Conservation (phyloP, 306 rosid species). For the Hylodesmum podocarpum region DNA sequence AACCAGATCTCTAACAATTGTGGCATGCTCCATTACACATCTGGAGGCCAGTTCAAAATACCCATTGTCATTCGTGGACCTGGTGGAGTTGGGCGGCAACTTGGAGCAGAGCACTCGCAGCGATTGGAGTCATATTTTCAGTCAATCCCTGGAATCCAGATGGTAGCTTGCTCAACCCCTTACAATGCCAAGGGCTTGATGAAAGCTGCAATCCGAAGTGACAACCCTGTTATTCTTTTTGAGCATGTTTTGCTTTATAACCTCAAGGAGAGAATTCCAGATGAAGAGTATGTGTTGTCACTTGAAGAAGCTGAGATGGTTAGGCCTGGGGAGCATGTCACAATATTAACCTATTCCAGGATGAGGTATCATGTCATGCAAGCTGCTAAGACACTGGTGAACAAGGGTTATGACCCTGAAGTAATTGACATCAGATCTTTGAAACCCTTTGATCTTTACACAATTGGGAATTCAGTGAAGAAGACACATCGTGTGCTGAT, state of each 20-base stretch:
- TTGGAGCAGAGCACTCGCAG: constrained; percentile 96
- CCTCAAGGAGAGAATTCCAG: constrained; percentile 93
- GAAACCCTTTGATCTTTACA: constrained; percentile 90
- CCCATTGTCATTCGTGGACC: constrained; percentile 98
- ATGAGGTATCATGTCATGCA: constrained; percentile 99
- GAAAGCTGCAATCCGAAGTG: constrained; percentile 97
- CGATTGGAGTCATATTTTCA: constrained; percentile 94
- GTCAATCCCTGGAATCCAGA: constrained; percentile 96
- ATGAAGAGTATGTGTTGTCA: constrained; percentile 87
- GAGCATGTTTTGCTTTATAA: constrained; percentile 96
- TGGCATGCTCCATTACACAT: constrained; percentile 98
- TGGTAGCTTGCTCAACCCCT: constrained; percentile 99
- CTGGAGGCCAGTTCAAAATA: constrained; percentile 95
- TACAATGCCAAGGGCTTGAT: constrained; percentile 96
- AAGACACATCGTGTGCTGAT: constrained; percentile 88
- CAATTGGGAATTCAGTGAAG: constrained; percentile 86
- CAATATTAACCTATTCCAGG: constrained; percentile 85
- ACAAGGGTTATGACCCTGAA: constrained; percentile 94
- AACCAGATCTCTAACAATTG: constrained; percentile 97
- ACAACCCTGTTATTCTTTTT: constrained; percentile 93
- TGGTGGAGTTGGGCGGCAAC: constrained; percentile 97
- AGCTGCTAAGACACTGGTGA: constrained; percentile 93
- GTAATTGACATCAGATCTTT: constrained; percentile 92
- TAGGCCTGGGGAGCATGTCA: constrained; percentile 91
- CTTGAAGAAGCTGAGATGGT: constrained; percentile 98